phyloP scores from a whole-genome alignment of 257 asterid species.

The Solanum appendiculatum region DNA sequence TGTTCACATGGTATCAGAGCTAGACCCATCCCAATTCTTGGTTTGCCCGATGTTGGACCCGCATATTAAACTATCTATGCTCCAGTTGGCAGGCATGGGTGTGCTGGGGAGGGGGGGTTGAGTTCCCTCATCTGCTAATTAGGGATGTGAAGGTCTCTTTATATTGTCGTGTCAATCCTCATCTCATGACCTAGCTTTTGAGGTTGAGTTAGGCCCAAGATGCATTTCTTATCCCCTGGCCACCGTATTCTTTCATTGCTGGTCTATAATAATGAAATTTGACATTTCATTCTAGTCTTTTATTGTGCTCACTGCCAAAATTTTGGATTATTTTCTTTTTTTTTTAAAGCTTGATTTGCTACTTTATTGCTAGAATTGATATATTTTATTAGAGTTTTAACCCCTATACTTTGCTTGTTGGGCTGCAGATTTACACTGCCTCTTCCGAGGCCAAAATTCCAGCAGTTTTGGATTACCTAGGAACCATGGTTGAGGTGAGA shows the following conservation, averaged over 20 bases:
- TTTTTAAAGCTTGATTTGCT: neutral
- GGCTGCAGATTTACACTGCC: constrained; percentile 57
- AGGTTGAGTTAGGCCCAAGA: too few relatives aligned
- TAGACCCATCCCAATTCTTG: neutral
- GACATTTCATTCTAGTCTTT: neutral
- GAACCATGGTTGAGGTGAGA: constrained; percentile 71
- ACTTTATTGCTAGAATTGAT: neutral
- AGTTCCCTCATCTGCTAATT: too few relatives aligned
- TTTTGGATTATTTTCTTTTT: neutral
- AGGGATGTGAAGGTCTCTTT: too few relatives aligned
- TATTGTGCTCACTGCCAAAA: neutral
- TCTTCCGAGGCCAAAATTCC: constrained; percentile 90
- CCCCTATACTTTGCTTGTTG: neutral
- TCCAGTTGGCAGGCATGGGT: too few relatives aligned
- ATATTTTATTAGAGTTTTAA: constrained; percentile 1
- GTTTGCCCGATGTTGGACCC: too few relatives aligned
- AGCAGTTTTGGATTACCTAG: constrained; percentile 88
- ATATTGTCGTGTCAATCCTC: too few relatives aligned
- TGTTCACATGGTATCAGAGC: neutral
- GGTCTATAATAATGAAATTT: neutral
- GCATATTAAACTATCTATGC: too few relatives aligned
- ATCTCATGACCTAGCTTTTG: too few relatives aligned
- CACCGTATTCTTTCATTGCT: neutral
- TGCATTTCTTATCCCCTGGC: too few relatives aligned
- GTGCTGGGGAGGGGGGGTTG: too few relatives aligned